Conservation (phyloP, 2,329 filamentous ascomycete genomes). For the Sporothrix brasiliensis region DNA sequence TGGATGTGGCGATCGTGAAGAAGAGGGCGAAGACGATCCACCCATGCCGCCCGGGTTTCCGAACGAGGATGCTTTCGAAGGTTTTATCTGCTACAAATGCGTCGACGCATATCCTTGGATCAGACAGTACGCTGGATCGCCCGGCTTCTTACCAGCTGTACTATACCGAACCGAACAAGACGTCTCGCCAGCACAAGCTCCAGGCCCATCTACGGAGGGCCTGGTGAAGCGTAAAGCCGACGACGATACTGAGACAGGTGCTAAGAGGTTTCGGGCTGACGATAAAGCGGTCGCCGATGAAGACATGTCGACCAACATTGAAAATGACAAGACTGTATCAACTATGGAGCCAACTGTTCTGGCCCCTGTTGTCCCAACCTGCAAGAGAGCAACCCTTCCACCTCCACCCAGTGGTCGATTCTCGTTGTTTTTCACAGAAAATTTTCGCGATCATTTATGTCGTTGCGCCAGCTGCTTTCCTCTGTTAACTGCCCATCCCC, state of each 20-base stretch:
- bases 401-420: constrained; percentile 60
- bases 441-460: constrained; percentile 82
- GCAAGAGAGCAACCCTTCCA: constrained; percentile 66
- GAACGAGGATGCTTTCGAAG: constrained; percentile 83
- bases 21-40: constrained; percentile 47
- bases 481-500: constrained; percentile 67
- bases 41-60: constrained; percentile 86
- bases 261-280: constrained; percentile 52
- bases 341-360: constrained; percentile 3
- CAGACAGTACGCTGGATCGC: constrained; percentile 77
- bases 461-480: constrained; percentile 81
- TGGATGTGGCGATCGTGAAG: constrained; percentile 38
- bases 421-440: constrained; percentile 78
- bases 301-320: constrained; percentile 11
- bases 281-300: background rate
- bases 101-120: constrained; percentile 88
- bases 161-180: constrained; percentile 48
- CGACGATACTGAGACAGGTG: constrained; percentile 49
- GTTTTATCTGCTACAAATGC: constrained; percentile 93
- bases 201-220: constrained; percentile 26
- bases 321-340: constrained; percentile 25
- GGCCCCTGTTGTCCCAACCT: constrained; percentile 40
- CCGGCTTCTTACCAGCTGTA: constrained; percentile 78
- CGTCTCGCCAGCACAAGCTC: background rate
- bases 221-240: constrained; percentile 70